Conservation (phyloP, 2,329 filamentous ascomycete species). For the Bipolaris zeicola region DNA sequence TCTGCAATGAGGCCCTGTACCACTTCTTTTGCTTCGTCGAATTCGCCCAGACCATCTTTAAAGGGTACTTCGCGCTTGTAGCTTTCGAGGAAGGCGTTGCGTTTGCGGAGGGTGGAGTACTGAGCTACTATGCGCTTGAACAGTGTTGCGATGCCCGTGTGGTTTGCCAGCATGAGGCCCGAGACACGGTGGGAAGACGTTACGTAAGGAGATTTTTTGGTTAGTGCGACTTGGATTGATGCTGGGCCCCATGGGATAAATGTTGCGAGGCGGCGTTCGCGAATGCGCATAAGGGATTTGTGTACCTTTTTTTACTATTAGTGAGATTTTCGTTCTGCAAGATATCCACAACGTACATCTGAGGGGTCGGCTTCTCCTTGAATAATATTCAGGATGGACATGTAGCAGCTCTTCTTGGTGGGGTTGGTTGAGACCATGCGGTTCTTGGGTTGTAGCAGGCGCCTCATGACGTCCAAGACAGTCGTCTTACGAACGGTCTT, state of each 20-base stretch:
- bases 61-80: conserved; percentile 98
- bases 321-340: background rate
- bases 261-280: conserved; percentile 88
- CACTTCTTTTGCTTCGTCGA: conserved; percentile 91
- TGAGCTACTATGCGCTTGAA: conserved; percentile 93
- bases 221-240: conserved; percentile 95
- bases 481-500: conserved; percentile 99
- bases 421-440: conserved; percentile 97
- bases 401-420: conserved; percentile 97
- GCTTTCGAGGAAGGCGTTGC: conserved; percentile 93
- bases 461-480: conserved; percentile 95
- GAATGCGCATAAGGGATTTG: conserved; percentile 94
- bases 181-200: conserved; percentile 93
- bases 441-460: conserved; percentile 95
- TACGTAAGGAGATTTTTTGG: conserved; percentile 95
- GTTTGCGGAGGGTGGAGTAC: conserved; percentile 92
- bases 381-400: conserved; percentile 98
- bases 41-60: conserved; percentile 87
- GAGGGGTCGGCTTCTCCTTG: conserved; percentile 98
- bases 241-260: conserved; percentile 99
- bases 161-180: conserved; percentile 96
- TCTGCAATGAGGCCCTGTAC: conserved; percentile 90
- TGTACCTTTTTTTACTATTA: conserved; percentile 64
- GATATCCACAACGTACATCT: conserved; percentile 62
- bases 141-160: conserved; percentile 94